Evolutionary conservation across 441 rosid species (phyloP).

Genomic region (Hypseocharis bilobata): DNA sequence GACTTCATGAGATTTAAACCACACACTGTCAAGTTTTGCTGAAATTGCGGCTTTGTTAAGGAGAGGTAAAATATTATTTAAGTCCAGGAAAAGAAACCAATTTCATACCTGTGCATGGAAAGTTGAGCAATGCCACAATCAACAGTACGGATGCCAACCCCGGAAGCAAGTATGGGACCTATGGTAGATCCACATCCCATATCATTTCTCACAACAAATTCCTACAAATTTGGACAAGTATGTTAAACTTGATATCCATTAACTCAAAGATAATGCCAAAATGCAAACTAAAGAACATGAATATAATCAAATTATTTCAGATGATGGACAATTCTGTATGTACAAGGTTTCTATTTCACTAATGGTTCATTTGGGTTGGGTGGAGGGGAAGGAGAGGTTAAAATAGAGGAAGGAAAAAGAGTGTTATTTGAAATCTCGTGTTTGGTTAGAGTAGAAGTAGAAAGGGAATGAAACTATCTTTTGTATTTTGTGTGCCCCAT

Average conservation of each 20-base stretch:
- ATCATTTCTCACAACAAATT: constrained; percentile 87
- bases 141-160: constrained; percentile 80
- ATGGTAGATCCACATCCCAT: constrained; percentile 98
- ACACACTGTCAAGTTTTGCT: too few relatives aligned
- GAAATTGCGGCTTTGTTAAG: neutral
- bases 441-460: neutral
- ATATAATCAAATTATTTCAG: neutral
- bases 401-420: neutral
- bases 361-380: neutral
- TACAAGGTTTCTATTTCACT: neutral
- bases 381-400: neutral
- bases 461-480: neutral
- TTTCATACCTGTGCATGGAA: constrained; percentile 79
- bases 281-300: neutral
- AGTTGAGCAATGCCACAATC: constrained; percentile 94
- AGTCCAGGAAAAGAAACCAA: neutral
- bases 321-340: neutral
- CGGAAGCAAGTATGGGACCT: constrained; percentile 91
- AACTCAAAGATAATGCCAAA: neutral
- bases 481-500: neutral
- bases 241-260: neutral
- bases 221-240: constrained; percentile 32
- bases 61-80: neutral
- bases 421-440: neutral
- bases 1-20: neutral